These are phyloP conservation scores for Dicorynia guianensis DNA, from an alignment of 306 rosid species.

Conservation along the genomic window DNA sequence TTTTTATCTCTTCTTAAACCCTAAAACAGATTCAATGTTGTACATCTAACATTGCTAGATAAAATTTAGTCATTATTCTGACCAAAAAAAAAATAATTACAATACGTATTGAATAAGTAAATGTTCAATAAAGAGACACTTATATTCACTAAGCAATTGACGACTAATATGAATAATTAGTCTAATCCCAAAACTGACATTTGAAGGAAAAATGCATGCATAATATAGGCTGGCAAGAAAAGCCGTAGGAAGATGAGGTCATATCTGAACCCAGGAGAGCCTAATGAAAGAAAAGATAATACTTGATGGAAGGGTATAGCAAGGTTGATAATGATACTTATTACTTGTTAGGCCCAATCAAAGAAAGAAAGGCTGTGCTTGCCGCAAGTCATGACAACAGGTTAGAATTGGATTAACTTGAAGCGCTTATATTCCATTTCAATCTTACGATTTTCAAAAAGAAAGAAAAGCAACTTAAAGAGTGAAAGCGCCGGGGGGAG, in stretches of 20 bases:
- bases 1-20: no score
- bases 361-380: background rate
- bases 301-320: background rate
- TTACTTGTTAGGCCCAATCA: background rate
- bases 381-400: background rate
- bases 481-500: background rate
- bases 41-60: no score
- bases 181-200: background rate
- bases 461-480: slow-evolving; percentile 2
- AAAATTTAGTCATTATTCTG: no score
- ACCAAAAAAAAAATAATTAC: no score
- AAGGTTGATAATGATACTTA: background rate
- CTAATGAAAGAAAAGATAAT: background rate
- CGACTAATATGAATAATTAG: background rate
- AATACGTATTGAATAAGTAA: no score
- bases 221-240: background rate
- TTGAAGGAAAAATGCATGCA: background rate
- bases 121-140: no score
- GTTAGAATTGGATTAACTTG: background rate
- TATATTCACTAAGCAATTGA: background rate
- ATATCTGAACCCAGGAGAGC: background rate
- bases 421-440: background rate
- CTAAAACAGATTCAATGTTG: no score
- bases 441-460: background rate
- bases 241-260: background rate